phyloP scores from a whole-genome alignment of 2,329 filamentous ascomycete genomes.

The Lomentospora prolificans region DNA sequence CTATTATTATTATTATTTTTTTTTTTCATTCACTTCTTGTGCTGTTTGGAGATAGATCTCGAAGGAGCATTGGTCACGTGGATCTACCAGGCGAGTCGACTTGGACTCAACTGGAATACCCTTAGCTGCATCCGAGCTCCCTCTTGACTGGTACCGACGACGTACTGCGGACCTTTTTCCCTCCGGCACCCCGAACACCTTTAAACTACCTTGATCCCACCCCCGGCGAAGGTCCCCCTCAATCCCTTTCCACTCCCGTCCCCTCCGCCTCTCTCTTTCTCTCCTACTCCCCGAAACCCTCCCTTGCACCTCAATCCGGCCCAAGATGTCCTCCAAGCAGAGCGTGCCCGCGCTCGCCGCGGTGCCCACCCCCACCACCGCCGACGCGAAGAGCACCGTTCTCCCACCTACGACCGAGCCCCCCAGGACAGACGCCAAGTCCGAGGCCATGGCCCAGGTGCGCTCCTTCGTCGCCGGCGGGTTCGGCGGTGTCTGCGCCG shows the following conservation, averaged over 20 bases:
- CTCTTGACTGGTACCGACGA: too few species aligned
- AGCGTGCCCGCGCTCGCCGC: neutral
- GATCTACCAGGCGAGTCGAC: too few species aligned
- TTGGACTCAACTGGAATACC: too few species aligned
- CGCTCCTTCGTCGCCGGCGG: slow-evolving; percentile 83
- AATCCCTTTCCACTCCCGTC: neutral
- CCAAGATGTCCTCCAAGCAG: slow-evolving; percentile 4
- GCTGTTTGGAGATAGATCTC: too few species aligned
- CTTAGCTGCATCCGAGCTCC: neutral
- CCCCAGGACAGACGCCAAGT: slow-evolving; percentile 11
- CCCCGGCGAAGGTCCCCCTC: neutral
- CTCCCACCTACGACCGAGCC: neutral
- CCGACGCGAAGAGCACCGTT: neutral
- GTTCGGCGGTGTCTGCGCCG: slow-evolving; percentile 87
- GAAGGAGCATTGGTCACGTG: too few species aligned
- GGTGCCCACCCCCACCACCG: neutral
- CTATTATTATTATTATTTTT: too few species aligned
- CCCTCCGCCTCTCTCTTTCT: neutral
- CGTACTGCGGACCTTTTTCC: neutral
- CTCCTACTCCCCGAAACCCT: neutral
- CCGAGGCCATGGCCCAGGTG: slow-evolving; percentile 41
- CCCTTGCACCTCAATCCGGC: neutral
- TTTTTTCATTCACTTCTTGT: too few species aligned
- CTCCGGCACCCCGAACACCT: neutral
- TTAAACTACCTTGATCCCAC: neutral